These are phyloP conservation scores for Phycomyces blakesleeanus DNA, from an alignment of 192 early-diverging fungal species.

Conservation along the genomic window DNA sequence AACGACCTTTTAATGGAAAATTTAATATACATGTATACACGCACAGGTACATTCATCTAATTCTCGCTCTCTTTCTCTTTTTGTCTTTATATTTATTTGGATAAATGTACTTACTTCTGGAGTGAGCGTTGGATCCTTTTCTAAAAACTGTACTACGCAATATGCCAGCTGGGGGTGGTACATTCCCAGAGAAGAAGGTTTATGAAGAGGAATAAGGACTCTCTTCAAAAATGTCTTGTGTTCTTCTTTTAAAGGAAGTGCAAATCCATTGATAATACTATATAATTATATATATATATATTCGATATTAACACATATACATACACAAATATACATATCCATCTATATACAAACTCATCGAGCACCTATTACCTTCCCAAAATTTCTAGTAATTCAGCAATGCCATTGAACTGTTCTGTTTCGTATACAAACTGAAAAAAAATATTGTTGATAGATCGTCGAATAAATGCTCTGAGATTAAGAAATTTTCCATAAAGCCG, in stretches of 20 bases:
- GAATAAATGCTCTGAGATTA: constrained; percentile 94
- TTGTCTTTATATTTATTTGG: too few species aligned
- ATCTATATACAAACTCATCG: constrained; percentile 8
- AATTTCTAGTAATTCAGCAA: constrained; percentile 97
- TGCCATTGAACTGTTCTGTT: constrained; percentile 93
- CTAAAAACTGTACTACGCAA: constrained; percentile 98
- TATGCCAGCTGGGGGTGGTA: constrained; percentile 98
- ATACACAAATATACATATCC: too few species aligned
- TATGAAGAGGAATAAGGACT: constrained; percentile 95
- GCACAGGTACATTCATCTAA: too few species aligned
- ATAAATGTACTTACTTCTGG: constrained; percentile 57
- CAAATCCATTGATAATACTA: constrained; percentile 99
- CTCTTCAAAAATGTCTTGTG: constrained; percentile 94
- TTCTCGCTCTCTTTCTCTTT: background rate
- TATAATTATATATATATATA: too few species aligned
- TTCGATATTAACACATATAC: too few species aligned
- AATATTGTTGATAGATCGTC: constrained; percentile 96
- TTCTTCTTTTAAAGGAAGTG: constrained; percentile 97
- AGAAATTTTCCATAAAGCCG: constrained; percentile 98
- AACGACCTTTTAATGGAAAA: constrained; percentile 57
- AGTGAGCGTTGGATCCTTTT: constrained; percentile 93
- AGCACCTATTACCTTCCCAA: constrained; percentile 74
- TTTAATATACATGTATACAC: background rate
- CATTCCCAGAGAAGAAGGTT: constrained; percentile 87
- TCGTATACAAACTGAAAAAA: constrained; percentile 99